Conservation (phyloP, 768 basidiomycete genomes). For the Podaxis sp. region DNA sequence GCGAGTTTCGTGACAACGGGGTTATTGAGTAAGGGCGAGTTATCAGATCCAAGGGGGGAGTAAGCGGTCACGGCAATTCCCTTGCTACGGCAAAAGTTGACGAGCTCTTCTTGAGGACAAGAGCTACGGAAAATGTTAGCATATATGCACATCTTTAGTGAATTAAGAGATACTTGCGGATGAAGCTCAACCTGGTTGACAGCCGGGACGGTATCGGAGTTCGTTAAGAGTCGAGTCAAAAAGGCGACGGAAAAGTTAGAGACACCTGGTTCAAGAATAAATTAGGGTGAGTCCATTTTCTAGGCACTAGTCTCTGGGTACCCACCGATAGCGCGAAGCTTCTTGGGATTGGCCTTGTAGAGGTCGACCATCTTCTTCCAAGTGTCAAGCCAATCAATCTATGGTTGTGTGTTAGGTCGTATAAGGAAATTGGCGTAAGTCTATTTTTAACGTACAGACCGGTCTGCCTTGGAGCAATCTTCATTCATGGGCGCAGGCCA, state of each 20-base stretch:
- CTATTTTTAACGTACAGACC: slow-evolving; percentile 27
- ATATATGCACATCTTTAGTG: not conserved
- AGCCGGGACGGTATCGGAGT: slow-evolving; percentile 62
- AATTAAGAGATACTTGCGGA: slow-evolving; percentile 43
- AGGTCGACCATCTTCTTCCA: slow-evolving; percentile 79
- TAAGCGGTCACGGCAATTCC: slow-evolving; percentile 77
- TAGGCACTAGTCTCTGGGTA: slow-evolving; percentile 7
- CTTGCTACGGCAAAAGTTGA: slow-evolving; percentile 57
- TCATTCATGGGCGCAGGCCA: slow-evolving; percentile 77
- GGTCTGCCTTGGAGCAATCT: slow-evolving; percentile 51
- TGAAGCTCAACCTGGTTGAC: slow-evolving; percentile 82
- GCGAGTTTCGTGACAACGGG: slow-evolving; percentile 62
- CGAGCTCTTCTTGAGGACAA: slow-evolving; percentile 65
- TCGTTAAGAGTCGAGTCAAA: slow-evolving; percentile 59
- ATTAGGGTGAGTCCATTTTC: not conserved
- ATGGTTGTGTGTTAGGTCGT: not conserved
- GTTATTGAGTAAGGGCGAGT: slow-evolving; percentile 66
- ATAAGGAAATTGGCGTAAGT: not conserved
- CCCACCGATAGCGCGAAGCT: slow-evolving; percentile 74
- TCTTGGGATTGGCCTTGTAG: slow-evolving; percentile 62
- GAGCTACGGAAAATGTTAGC: slow-evolving; percentile 31
- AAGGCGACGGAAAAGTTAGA: slow-evolving; percentile 71
- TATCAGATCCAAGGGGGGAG: slow-evolving; percentile 75
- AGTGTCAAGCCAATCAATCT: slow-evolving; percentile 68
- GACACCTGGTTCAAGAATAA: slow-evolving; percentile 38